Conservation (phyloP, 2,329 filamentous ascomycete genomes). For the Colletotrichum caudatum region DNA sequence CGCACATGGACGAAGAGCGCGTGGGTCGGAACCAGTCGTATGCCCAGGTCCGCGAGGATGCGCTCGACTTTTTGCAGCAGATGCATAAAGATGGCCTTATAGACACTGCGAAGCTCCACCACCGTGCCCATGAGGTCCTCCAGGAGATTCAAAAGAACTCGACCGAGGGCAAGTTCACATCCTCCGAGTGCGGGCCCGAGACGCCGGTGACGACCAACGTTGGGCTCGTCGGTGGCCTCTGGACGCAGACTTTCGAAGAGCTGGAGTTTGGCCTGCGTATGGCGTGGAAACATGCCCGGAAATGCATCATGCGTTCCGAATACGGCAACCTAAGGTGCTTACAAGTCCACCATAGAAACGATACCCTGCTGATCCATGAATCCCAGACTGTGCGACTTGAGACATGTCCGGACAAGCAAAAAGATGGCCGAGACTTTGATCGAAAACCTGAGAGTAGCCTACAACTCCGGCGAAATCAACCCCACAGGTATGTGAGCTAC, state of each 20-base stretch:
- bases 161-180: slow-evolving; percentile 25
- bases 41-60: slow-evolving; percentile 39
- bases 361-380: neutral
- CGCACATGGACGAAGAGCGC: slow-evolving; percentile 37
- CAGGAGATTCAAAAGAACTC: slow-evolving; percentile 40
- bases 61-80: slow-evolving; percentile 36
- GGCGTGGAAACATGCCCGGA: slow-evolving; percentile 39
- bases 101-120: slow-evolving; percentile 30
- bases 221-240: slow-evolving; percentile 32
- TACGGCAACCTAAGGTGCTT: slow-evolving; percentile 33
- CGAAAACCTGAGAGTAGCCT: slow-evolving; percentile 31
- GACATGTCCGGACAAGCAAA: slow-evolving; percentile 38
- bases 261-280: slow-evolving; percentile 34
- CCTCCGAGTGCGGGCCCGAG: slow-evolving; percentile 27
- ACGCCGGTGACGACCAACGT: slow-evolving; percentile 5
- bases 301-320: slow-evolving; percentile 39
- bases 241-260: slow-evolving; percentile 40
- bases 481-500: slow-evolving; percentile 15
- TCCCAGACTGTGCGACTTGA: slow-evolving; percentile 33
- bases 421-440: slow-evolving; percentile 40
- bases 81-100: slow-evolving; percentile 35
- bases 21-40: slow-evolving; percentile 38
- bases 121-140: slow-evolving; percentile 33
- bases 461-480: slow-evolving; percentile 38
- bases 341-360: neutral